Evolutionary conservation across 164 flowering plant genomes (phyloP).

Genomic region (Saururus chinensis): DNA sequence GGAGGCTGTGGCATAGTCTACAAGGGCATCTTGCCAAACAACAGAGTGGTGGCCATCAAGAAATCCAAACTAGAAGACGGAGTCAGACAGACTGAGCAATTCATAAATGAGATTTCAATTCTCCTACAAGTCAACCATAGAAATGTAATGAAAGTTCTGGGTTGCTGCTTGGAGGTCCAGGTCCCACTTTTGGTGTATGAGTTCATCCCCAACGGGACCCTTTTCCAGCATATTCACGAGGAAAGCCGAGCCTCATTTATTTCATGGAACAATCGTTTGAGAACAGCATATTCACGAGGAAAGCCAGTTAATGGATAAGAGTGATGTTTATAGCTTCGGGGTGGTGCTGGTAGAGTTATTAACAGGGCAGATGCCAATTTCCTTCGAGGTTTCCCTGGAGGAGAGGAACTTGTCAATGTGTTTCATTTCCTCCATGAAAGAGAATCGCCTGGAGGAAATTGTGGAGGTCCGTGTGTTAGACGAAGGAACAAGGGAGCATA

Average conservation of each 20-base stretch:
- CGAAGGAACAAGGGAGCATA: neutral
- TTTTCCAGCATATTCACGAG: constrained; percentile 24
- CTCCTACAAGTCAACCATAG: constrained; percentile 32
- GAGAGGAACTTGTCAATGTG: neutral
- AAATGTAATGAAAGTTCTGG: constrained; percentile 32
- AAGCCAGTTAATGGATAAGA: constrained; percentile 8
- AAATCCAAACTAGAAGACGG: constrained; percentile 9
- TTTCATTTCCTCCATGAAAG: constrained; percentile 4
- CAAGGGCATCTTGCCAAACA: constrained; percentile 11
- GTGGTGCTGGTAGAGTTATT: constrained; percentile 12
- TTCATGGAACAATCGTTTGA: constrained; percentile 22
- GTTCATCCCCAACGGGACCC: constrained; percentile 32
- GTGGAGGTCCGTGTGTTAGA: neutral
- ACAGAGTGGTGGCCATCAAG: constrained; percentile 13
- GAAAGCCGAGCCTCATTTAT: neutral
- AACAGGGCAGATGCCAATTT: constrained; percentile 4
- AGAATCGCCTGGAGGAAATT: neutral
- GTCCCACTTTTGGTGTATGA: constrained; percentile 41
- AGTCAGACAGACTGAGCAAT: constrained; percentile 1
- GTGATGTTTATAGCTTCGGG: constrained; percentile 15
- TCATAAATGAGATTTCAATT: constrained; percentile 4
- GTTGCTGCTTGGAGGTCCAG: constrained; percentile 35
- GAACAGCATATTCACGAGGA: constrained; percentile 18
- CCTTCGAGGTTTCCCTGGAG: neutral
- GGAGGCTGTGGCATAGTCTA: constrained; percentile 19